Base-by-base conservation (phyloP, 2,329 filamentous ascomycete genomes). In the Claviceps capensis region DNA sequence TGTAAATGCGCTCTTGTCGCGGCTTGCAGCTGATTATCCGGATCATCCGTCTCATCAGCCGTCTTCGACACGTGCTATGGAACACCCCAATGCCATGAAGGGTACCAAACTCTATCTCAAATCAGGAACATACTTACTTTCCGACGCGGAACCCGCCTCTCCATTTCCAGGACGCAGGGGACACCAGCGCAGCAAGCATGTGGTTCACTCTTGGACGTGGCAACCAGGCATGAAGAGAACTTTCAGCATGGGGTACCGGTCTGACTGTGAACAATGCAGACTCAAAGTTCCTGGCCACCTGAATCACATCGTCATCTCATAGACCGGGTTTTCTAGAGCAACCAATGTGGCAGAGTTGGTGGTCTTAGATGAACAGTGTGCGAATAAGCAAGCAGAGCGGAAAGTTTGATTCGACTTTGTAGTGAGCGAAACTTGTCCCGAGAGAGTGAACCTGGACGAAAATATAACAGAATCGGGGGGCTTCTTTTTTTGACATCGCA, bases 241-340 rank as follows among this genome's bases (percentile, higher is more conserved):
- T 55, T 84, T 89, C 64, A 86, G 83, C 60, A 88, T 89, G 79
- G 86, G 86, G 49, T 89, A 84, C 68, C 74, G 85, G 56, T 76
- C 82, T 13, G 85, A 88, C 65, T 90, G 86, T 63, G 85, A 88
- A 55, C 88, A 88, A 66, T 90, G 86, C 67, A 77, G 76, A 45
- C 74, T 78, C 63, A 85, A 82, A 63, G 83, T 88, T 7, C 85
- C 86, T 0, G 86, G 86, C 1, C 86, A 90, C 63, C 89, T 88
- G 63, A 88, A 85, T 61, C 86, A 90, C 66, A 87, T 89, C 54
- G 81, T 88, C 56, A 75, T 82, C 60, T 79, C 78, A 47, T 81
- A 79, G 72, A 56, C 60, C 26, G 61, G 62, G 22, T 51, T 6
- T 19, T 47, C 37, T 26, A 49, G 22, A 14, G 36, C 41, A 47